Evolutionary conservation across 768 basidiomycete genomes (phyloP).

Genomic region (Termitomyces sp.): DNA sequence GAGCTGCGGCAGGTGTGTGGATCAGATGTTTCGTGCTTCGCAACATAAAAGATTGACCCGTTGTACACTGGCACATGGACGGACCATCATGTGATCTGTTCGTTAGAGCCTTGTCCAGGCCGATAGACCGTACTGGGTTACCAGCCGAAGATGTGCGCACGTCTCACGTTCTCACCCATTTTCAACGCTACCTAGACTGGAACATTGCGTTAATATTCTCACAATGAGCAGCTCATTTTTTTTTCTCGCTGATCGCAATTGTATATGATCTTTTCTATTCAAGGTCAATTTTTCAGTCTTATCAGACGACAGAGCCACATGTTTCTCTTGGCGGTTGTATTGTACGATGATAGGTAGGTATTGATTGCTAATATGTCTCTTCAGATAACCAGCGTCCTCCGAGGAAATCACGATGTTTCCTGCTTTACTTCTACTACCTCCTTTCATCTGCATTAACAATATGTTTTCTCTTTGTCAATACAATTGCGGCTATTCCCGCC

Average conservation of each 20-base stretch:
- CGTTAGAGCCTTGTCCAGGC: neutral
- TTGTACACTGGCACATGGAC: neutral
- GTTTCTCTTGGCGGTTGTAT: neutral
- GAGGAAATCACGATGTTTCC: neutral
- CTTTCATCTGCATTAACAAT: neutral
- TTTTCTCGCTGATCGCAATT: neutral
- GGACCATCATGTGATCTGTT: neutral
- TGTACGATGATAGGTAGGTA: too few relatives aligned
- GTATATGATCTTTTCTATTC: neutral
- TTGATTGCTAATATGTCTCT: too few relatives aligned
- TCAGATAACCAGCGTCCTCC: too few relatives aligned
- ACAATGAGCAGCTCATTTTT: neutral
- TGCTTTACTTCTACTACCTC: neutral
- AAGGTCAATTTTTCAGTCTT: neutral
- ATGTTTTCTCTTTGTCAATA: neutral
- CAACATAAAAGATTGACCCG: neutral
- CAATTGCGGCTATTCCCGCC: neutral
- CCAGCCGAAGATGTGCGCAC: neutral
- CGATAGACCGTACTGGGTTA: neutral
- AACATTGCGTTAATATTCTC: neutral
- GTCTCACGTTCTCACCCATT: neutral
- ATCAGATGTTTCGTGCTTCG: neutral
- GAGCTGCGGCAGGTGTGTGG: neutral
- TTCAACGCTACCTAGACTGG: neutral
- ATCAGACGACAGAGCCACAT: neutral